A percentile compares a stretch with the other conserved stretches of the same genome.
phyloP scores from a whole-genome alignment of 2,329 filamentous ascomycete species.

The Talaromyces sp. region DNA sequence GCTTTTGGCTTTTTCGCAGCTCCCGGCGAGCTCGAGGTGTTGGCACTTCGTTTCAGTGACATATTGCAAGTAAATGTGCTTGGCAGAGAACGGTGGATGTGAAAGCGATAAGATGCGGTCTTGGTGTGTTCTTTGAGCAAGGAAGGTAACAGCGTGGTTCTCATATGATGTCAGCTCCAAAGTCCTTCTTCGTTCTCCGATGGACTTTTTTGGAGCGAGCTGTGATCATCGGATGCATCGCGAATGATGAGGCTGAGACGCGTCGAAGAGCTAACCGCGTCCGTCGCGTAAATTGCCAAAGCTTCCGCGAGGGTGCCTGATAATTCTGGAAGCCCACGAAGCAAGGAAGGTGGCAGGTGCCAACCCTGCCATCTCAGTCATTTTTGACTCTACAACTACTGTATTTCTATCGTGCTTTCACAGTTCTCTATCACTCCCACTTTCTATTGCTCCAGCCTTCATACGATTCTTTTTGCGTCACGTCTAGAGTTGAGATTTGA shows the following conservation, averaged over 20 bases:
- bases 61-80: conserved; percentile 22
- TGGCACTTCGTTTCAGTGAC: conserved; percentile 65
- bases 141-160: background rate
- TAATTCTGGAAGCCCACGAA: background rate
- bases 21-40: conserved; percentile 37
- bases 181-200: background rate
- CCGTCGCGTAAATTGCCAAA: background rate
- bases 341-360: background rate
- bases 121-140: background rate
- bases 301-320: background rate
- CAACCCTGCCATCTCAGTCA: background rate
- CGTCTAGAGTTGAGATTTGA: background rate
- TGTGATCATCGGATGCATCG: background rate
- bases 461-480: background rate
- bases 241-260: background rate
- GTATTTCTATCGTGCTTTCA: background rate
- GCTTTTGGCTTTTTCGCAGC: conserved; percentile 69
- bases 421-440: background rate
- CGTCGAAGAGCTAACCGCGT: conserved; percentile 6
- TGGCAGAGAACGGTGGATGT: background rate
- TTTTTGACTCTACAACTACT: background rate
- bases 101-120: background rate
- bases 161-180: background rate
- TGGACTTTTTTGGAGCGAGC: background rate
- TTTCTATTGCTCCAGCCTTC: background rate